Percentiles rank a stretch among this genome's conserved stretches.
Conservation (phyloP, 2,329 filamentous ascomycete genomes). For the Hyphodiscus sp. region DNA sequence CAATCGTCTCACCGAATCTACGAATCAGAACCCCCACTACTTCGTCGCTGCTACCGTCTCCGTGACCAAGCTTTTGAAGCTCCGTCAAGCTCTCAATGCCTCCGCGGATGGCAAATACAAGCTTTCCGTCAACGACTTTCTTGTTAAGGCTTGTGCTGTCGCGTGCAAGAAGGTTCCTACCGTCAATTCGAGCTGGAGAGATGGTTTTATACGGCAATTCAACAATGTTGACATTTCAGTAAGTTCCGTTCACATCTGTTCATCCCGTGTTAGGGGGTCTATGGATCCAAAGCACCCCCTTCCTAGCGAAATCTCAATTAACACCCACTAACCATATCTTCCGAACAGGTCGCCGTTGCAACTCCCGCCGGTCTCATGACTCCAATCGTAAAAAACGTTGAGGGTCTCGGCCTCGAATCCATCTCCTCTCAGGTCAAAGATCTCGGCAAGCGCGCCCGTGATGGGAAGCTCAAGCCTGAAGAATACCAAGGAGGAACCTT, state of each 20-base stretch:
- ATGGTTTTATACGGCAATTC: conserved; percentile 86
- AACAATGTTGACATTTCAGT: conserved; percentile 92
- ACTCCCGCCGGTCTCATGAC: conserved; percentile 94
- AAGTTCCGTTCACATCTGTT: conserved; percentile 40
- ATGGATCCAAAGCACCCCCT: background rate
- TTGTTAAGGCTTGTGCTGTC: conserved; percentile 89
- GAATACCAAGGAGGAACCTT: conserved; percentile 99
- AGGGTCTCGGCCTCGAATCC: conserved; percentile 76
- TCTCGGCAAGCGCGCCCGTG: conserved; percentile 89
- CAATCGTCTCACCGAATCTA: conserved; percentile 79
- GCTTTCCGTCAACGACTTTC: conserved; percentile 99
- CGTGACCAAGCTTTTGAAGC: conserved; percentile 91
- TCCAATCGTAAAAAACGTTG: conserved; percentile 87
- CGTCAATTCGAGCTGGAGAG: conserved; percentile 94
- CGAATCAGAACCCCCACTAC: conserved; percentile 95
- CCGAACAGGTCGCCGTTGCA: conserved; percentile 39
- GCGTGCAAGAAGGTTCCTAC: conserved; percentile 90
- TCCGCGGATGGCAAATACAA: conserved; percentile 91
- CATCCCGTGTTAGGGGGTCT: background rate
- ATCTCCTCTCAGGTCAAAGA: conserved; percentile 92
- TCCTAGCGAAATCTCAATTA: too few relatives aligned
- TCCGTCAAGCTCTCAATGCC: conserved; percentile 87
- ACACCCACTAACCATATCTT: background rate
- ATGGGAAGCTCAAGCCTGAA: conserved; percentile 98
- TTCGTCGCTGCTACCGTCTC: conserved; percentile 89